Base-by-base conservation (phyloP, 495 filamentous ascomycete genomes). In the Penicillium riverlandense region DNA sequence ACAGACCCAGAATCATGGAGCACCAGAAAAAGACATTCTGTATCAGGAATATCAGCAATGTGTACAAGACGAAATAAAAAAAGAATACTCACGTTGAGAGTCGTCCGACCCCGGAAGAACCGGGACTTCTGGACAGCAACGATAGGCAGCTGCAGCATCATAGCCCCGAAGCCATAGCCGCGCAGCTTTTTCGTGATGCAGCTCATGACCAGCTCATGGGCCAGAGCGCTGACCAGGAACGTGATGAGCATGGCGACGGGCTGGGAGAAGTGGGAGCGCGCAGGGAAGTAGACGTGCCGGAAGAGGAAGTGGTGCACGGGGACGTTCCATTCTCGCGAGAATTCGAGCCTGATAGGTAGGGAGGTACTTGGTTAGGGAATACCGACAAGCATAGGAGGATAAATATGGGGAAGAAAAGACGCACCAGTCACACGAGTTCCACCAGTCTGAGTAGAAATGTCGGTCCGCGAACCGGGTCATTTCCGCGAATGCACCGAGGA, bases 261-360 rank as follows among this genome's bases (percentile, higher is more conserved):
- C 29, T 86, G 76, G 35, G 85, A 87, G 52, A 92, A 82, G 53
- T 85, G 77, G 10, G 77, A 75, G 29, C 84, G 74, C 29, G 84
- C 83, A 3, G 87, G 88, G 40, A 76, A 82, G 67, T 97, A 98
- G 50, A 98, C 92, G 62, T 98, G 92, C 10, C 92, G 80, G 8
- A 92, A 81, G 51, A 98, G 82, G 72, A 96, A 98, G 59, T 90
- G 85, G 71, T 98, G 94, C n/a, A 98, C 92, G 38, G 92, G 92
- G 35, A 95, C 82, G 60, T 98, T 98, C 92, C 92, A 98, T 70
- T 97, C 90, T 43, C 92, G 77, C 13, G 85, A 90, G 65, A 98
- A 98, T 63, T 98, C 92, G 45, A 98, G 83, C 90, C 90, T 75
- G 16, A 4, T 22, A 22, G 22, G 22, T 4, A 22, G 22, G 22